phyloP scores from a whole-genome alignment of 2,329 filamentous ascomycete species.

The Colletotrichum gigasporum region DNA sequence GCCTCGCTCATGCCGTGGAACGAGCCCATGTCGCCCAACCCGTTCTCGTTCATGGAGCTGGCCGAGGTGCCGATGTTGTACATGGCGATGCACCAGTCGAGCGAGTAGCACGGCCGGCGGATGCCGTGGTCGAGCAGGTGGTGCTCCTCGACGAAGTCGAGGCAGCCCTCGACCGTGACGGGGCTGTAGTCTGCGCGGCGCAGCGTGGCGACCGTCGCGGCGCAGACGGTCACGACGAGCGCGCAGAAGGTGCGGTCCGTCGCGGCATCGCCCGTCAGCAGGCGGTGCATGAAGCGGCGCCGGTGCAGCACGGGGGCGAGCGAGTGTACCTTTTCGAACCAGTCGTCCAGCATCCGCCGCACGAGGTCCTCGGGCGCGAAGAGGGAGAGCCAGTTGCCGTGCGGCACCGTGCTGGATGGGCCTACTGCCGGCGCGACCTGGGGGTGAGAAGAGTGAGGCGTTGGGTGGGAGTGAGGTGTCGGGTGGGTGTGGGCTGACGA shows the following conservation, averaged over 20 bases:
- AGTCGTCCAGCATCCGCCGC: constrained; percentile 40
- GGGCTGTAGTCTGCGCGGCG: constrained; percentile 37
- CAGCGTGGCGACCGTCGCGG: constrained; percentile 44
- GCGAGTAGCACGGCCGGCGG: constrained; percentile 34
- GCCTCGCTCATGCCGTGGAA: constrained; percentile 37
- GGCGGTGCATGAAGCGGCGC: constrained; percentile 40
- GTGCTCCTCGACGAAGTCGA: constrained; percentile 40
- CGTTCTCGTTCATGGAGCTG: constrained; percentile 27
- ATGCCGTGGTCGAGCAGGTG: constrained; percentile 34
- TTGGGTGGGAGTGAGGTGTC: neutral
- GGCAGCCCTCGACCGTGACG: constrained; percentile 40
- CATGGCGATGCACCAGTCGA: constrained; percentile 47
- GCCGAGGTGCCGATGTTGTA: constrained; percentile 44
- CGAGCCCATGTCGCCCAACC: constrained; percentile 27
- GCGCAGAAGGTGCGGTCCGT: constrained; percentile 41
- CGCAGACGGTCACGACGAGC: constrained; percentile 46
- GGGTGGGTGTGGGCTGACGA: neutral
- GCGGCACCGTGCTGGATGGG: neutral
- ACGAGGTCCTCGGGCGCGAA: constrained; percentile 28
- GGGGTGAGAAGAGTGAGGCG: neutral
- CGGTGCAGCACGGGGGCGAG: constrained; percentile 45
- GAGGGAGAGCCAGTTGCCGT: constrained; percentile 9
- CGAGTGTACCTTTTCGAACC: constrained; percentile 48
- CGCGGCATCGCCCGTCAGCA: constrained; percentile 37
- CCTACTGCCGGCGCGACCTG: neutral